phyloP scores from a whole-genome alignment of 768 basidiomycete species.

The Crepidotus variabilis region DNA sequence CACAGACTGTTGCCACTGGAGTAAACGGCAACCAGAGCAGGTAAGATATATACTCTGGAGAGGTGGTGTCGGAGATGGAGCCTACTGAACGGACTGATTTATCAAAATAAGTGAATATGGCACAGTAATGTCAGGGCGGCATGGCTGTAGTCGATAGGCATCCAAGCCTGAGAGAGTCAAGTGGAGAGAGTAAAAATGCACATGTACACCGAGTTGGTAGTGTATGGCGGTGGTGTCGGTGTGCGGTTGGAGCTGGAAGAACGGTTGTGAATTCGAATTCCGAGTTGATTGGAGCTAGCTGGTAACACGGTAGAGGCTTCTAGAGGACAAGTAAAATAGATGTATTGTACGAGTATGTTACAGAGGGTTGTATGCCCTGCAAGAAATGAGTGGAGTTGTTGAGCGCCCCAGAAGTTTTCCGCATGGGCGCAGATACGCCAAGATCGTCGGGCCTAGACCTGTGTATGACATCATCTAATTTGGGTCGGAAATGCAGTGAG shows the following conservation, averaged over 20 bases:
- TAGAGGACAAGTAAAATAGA: not conserved
- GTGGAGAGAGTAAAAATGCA: not conserved
- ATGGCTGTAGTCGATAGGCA: too few species aligned
- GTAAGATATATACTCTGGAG: too few species aligned
- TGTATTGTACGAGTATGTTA: not conserved
- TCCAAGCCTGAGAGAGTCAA: not conserved
- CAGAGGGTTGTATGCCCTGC: not conserved
- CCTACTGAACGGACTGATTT: too few species aligned
- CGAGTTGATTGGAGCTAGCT: too few species aligned
- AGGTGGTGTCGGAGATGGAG: too few species aligned
- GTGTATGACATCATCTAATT: not conserved
- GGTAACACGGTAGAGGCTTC: not conserved
- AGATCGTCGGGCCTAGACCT: not conserved
- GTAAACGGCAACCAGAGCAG: too few species aligned
- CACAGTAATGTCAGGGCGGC: too few species aligned
- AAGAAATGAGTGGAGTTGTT: not conserved
- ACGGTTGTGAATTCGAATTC: not conserved
- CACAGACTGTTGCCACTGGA: too few species aligned
- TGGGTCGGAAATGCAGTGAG: not conserved
- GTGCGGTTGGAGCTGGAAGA: not conserved
- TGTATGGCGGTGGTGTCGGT: not conserved
- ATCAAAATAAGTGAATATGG: too few species aligned
- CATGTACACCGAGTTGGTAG: too few species aligned
- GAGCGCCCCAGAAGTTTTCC: not conserved
- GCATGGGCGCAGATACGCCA: not conserved